Percentiles rank a stretch among this genome's conserved stretches.
Evolutionary conservation across 495 filamentous ascomycete genomes (phyloP).

Genomic region (Xylaria telfairii): DNA sequence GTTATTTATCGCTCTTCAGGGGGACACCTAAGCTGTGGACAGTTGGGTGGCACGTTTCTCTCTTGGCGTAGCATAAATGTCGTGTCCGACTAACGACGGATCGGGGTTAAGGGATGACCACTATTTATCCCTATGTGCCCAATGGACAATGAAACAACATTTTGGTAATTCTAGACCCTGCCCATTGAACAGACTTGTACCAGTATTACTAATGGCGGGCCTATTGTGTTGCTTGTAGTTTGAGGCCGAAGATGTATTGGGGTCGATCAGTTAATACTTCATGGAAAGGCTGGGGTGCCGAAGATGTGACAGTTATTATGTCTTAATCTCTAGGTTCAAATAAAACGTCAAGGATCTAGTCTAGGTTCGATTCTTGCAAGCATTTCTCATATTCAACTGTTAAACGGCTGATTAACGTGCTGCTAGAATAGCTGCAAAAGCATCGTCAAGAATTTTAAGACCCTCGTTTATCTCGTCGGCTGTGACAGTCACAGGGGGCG

Average conservation of each 20-base stretch:
- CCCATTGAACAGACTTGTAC: constrained; percentile 33
- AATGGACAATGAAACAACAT: constrained; percentile 39
- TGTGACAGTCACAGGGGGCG: constrained; percentile 62
- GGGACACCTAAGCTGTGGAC: not conserved
- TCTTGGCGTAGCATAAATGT: too few species aligned
- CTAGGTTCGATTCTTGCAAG: not conserved
- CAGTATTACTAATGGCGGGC: constrained; percentile 32
- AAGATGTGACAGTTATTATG: not conserved
- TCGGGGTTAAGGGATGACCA: constrained; percentile 39
- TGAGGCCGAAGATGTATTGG: constrained; percentile 7
- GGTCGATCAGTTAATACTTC: not conserved
- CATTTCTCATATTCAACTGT: not conserved
- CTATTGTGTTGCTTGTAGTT: constrained; percentile 36
- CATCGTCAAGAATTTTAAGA: constrained; percentile 53
- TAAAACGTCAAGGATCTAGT: too few species aligned
- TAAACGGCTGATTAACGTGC: not conserved
- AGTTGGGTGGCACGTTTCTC: not conserved
- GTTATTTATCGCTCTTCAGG: not conserved
- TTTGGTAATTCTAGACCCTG: constrained; percentile 31
- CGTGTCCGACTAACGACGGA: constrained; percentile 49
- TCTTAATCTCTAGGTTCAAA: not conserved
- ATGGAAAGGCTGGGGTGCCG: not conserved
- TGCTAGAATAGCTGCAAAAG: constrained; percentile 39
- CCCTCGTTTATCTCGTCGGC: constrained; percentile 57
- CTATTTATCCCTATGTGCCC: constrained; percentile 46